Base-by-base conservation (phyloP, 2,329 filamentous ascomycete species). In the Alternaria triticimaculans region DNA sequence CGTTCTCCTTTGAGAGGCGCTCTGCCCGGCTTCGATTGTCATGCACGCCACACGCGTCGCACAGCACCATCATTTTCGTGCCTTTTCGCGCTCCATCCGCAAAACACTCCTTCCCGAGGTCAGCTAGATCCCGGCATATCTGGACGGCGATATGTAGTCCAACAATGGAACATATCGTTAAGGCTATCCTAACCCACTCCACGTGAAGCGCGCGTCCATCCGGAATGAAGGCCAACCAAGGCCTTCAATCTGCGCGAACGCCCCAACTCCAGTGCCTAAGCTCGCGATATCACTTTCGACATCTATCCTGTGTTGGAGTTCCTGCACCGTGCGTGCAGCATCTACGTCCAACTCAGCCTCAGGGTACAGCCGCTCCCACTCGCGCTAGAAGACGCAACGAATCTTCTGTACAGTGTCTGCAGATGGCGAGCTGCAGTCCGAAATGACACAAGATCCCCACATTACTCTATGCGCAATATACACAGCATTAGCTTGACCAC, bases 331-430 rank as follows among this genome's bases (percentile, higher is more conserved):
- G n/a, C 20, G n/a, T 41, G 30, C 23, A 28, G 33, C 20, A 45
- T 55, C 44, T 50, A 49, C n/a, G 33, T 60, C 21, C 56, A 60
- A 55, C 67, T 62, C 61, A 68, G 61, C 65, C 63, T 68, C 65
- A 64, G 57, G 63, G 62, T 26, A 50, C 55, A 59, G 48, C 49
- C 21, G 25, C 26, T 55, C 46, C 43, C 26, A 46, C 20, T 30
- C 30, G 43, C 68, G 66, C 62, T 70, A 70, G 66, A 70, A 70
- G 14, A 44, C 53, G 58, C 53, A 43, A 53, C 64, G 67, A 70
- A 70, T 55, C 41, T 65, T 70, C 68, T 58, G 14, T 61, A 63
- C 64, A 70, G 48, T 67, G 30, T 50, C 26, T 51, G 23, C 37
- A 58, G 25, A 63, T 66, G 41, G 49, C 53, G 54, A 37, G 37